Percentiles rank a stretch among this genome's conserved stretches.
phyloP scores from a whole-genome alignment of 148 eudicot genomes.

The Rhododendron simsii region DNA sequence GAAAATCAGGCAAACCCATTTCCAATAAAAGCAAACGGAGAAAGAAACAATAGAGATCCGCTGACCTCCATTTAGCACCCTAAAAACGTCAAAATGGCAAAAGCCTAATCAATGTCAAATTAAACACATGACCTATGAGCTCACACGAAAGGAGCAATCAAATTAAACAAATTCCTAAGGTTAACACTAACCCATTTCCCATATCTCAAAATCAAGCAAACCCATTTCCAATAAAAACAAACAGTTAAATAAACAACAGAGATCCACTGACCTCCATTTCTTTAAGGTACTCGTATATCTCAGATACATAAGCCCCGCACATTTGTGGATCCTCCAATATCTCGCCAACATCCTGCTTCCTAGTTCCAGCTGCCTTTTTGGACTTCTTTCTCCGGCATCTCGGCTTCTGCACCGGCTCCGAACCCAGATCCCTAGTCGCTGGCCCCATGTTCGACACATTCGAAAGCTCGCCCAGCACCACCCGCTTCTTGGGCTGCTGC shows the following conservation, averaged over 20 bases:
- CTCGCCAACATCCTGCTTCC: constrained; percentile 13
- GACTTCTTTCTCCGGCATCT: constrained; percentile 16
- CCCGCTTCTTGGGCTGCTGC: constrained; percentile 45
- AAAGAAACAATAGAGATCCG: not conserved
- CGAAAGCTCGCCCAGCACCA: constrained; percentile 66
- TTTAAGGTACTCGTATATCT: constrained; percentile 66
- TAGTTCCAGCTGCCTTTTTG: constrained; percentile 6
- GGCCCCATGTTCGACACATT: constrained; percentile 17
- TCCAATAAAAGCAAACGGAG: not conserved
- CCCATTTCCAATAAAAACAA: not conserved
- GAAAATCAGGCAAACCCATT: not conserved
- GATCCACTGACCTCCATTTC: constrained; percentile 63
- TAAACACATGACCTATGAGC: not conserved
- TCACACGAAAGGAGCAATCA: no score
- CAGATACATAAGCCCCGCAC: constrained; percentile 58
- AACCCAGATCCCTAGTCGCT: constrained; percentile 7
- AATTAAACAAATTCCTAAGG: not conserved
- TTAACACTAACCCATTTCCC: not conserved
- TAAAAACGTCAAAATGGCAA: not conserved
- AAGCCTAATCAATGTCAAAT: not conserved
- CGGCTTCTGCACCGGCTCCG: constrained; percentile 17
- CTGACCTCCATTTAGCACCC: not conserved
- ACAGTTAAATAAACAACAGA: not conserved
- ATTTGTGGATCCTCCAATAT: constrained; percentile 58
- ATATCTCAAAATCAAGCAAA: no score